Evolutionary conservation across 2,329 filamentous ascomycete genomes (phyloP).

Genomic region (Aspergillus hiratsukae): DNA sequence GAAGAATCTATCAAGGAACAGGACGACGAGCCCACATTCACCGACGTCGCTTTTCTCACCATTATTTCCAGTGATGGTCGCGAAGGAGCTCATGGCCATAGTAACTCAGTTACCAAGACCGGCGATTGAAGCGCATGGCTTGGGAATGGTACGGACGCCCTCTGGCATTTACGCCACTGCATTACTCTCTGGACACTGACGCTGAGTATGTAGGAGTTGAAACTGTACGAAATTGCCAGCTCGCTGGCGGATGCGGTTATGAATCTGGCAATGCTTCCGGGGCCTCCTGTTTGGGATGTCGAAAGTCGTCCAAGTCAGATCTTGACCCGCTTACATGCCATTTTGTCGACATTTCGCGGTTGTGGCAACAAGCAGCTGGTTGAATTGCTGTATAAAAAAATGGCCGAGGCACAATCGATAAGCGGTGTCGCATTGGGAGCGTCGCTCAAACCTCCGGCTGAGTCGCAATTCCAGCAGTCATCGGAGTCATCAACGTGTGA

Average conservation of each 20-base stretch:
- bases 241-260: slow-evolving; percentile 23
- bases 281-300: slow-evolving; percentile 9
- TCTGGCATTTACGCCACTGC: too few species aligned
- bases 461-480: not conserved
- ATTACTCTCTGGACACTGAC: too few species aligned
- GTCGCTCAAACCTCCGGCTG: not conserved
- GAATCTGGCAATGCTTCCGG: slow-evolving; percentile 13
- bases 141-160: slow-evolving; percentile 32
- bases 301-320: slow-evolving; percentile 20
- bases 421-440: slow-evolving; percentile 1
- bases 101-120: slow-evolving; percentile 43
- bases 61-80: slow-evolving; percentile 39
- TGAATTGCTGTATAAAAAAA: slow-evolving; percentile 20
- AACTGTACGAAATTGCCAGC: slow-evolving; percentile 24
- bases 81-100: slow-evolving; percentile 43
- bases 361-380: slow-evolving; percentile 19
- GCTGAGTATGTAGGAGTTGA: slow-evolving; percentile 21
- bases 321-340: slow-evolving; percentile 17
- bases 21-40: slow-evolving; percentile 19
- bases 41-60: slow-evolving; percentile 5
- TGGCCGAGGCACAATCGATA: slow-evolving; percentile 17
- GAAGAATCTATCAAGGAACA: slow-evolving; percentile 36
- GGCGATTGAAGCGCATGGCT: slow-evolving; percentile 48
- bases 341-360: slow-evolving; percentile 19
- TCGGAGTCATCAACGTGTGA: not conserved